phyloP scores from a whole-genome alignment of 345 rosid genomes.

The Ceriops zippeliana region DNA sequence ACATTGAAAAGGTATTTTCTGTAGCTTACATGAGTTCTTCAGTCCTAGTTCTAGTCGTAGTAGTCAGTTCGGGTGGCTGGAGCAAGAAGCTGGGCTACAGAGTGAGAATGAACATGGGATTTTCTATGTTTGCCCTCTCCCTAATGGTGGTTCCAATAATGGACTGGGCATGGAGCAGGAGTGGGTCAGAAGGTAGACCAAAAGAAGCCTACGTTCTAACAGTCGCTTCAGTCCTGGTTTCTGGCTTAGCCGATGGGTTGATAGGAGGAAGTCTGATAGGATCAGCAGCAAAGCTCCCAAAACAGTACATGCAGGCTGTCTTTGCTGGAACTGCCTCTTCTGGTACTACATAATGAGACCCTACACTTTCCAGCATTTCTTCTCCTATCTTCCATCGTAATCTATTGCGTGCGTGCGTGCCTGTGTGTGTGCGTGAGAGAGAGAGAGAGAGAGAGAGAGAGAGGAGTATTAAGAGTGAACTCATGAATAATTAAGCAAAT shows the following conservation, averaged over 20 bases:
- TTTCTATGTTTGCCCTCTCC: slow-evolving; percentile 63
- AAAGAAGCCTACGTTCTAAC: slow-evolving; percentile 42
- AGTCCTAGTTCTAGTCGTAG: slow-evolving; percentile 51
- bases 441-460: no score
- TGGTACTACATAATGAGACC: slow-evolving; percentile 35
- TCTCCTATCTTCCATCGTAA: not conserved
- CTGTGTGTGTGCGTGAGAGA: no score
- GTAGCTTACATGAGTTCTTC: slow-evolving; percentile 90
- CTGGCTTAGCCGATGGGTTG: slow-evolving; percentile 90
- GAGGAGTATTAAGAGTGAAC: no score
- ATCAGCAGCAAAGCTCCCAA: slow-evolving; percentile 83
- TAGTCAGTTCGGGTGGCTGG: slow-evolving; percentile 58
- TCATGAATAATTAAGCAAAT: not conserved
- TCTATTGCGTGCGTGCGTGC: no score
- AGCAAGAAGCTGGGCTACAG: slow-evolving; percentile 50
- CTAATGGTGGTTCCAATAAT: slow-evolving; percentile 62
- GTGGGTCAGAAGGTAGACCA: slow-evolving; percentile 22
- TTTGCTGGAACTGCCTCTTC: slow-evolving; percentile 96
- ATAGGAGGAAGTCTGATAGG: slow-evolving; percentile 84
- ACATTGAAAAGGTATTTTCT: slow-evolving; percentile 79
- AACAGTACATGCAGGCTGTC: slow-evolving; percentile 88
- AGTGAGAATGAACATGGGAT: slow-evolving; percentile 74
- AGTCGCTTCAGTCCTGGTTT: slow-evolving; percentile 60
- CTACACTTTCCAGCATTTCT: not conserved
- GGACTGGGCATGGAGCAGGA: slow-evolving; percentile 51